Conservation (phyloP, 768 basidiomycete species). For the Vararia minispora region DNA sequence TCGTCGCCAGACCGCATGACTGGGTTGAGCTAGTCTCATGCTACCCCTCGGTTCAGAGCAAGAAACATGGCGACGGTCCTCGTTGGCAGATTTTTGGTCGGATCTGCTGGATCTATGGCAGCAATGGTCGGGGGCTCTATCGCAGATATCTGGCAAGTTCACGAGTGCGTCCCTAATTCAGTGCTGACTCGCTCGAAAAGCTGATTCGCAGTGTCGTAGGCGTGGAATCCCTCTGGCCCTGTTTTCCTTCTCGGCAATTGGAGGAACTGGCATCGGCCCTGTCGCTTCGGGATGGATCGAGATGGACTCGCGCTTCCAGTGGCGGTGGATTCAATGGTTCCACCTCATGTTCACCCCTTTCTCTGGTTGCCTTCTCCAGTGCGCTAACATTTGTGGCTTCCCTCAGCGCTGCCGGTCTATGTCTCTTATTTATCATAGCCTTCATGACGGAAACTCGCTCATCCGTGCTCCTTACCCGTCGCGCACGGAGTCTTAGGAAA, state of each 20-base stretch:
- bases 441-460: constrained; percentile 66
- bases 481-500: constrained; percentile 54
- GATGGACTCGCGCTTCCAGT: constrained; percentile 41
- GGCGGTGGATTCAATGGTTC: constrained; percentile 85
- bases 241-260: constrained; percentile 51
- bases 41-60: constrained; percentile 18
- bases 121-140: constrained; percentile 71
- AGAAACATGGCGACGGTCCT: constrained; percentile 51
- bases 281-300: constrained; percentile 59
- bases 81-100: constrained; percentile 51
- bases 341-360: constrained; percentile 67
- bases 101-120: constrained; percentile 58
- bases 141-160: constrained; percentile 55
- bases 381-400: too few species aligned
- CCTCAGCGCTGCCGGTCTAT: constrained; percentile 45
- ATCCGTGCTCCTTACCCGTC: constrained; percentile 54
- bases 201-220: constrained; percentile 23
- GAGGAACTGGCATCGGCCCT: constrained; percentile 54
- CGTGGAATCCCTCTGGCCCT: constrained; percentile 72
- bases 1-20: neutral
- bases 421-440: constrained; percentile 37
- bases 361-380: too few species aligned
- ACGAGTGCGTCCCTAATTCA: constrained; percentile 33
- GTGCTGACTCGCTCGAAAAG: neutral
- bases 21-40: neutral